A percentile compares a stretch with the other conserved stretches of the same genome.
Conservation (phyloP, 2,329 filamentous ascomycete genomes). For the Botryotinia globosa region DNA sequence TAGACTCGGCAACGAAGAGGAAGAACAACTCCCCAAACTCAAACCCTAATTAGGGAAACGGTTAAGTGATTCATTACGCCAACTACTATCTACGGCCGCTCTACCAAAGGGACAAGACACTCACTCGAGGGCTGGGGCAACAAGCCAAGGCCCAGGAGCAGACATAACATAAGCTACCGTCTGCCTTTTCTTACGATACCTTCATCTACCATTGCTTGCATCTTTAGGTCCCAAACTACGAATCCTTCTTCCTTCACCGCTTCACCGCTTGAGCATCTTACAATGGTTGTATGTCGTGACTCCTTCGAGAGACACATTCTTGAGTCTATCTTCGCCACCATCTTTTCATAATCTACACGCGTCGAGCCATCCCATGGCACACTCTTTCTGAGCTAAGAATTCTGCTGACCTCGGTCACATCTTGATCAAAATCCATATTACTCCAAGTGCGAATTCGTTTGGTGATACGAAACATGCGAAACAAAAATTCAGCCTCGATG, state of each 20-base stretch:
- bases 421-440: not conserved
- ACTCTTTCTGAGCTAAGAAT: not conserved
- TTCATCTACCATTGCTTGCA: constrained; percentile 8
- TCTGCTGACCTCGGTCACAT: constrained; percentile 16
- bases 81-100: not conserved
- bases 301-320: constrained; percentile 10
- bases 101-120: not conserved
- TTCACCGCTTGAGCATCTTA: constrained; percentile 16
- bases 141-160: not conserved
- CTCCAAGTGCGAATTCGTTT: not conserved
- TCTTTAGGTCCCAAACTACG: constrained; percentile 9
- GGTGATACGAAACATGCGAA: constrained; percentile 2
- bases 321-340: constrained; percentile 7
- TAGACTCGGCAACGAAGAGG: not conserved
- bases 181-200: constrained; percentile 3
- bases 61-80: not conserved
- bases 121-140: constrained; percentile 4
- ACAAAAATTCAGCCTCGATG: constrained; percentile 15
- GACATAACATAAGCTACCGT: not conserved
- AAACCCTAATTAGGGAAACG: not conserved
- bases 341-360: constrained; percentile 11
- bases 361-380: not conserved
- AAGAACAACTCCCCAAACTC: constrained; percentile 2
- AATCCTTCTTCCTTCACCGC: constrained; percentile 18
- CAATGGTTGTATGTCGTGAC: constrained; percentile 15